These are phyloP conservation scores for Phylloboletellus chloephorus DNA, from an alignment of 1,284 basidiomycete species.

Conservation along the genomic window DNA sequence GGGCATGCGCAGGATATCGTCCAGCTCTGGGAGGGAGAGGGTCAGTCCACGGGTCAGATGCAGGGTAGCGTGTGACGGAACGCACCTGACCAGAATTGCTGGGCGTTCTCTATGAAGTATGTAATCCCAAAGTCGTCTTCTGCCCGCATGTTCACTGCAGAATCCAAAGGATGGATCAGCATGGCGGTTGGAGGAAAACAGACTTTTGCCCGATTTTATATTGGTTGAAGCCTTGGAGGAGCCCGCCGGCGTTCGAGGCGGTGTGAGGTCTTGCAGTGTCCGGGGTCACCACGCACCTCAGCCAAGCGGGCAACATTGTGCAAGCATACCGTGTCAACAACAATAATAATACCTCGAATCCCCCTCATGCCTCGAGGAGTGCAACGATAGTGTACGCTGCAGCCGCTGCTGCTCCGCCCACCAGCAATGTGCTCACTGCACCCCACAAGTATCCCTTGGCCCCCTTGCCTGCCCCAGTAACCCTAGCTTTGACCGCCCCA, in stretches of 20 bases:
- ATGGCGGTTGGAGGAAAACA: background rate
- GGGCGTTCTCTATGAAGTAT: conserved; percentile 74
- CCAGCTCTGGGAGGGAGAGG: conserved; percentile 56
- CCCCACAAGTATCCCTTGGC: conserved; percentile 69
- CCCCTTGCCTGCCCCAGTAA: conserved; percentile 73
- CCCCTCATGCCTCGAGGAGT: conserved; percentile 49
- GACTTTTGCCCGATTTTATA: too few species aligned
- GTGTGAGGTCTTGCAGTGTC: conserved; percentile 15
- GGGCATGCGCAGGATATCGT: conserved; percentile 70
- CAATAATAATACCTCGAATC: background rate
- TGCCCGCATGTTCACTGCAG: conserved; percentile 20
- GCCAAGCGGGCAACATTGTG: too few species aligned
- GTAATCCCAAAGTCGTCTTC: conserved; percentile 55
- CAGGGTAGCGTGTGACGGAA: conserved; percentile 16
- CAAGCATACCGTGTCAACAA: background rate
- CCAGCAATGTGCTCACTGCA: conserved; percentile 83
- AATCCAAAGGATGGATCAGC: conserved; percentile 17
- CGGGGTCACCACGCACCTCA: conserved; percentile 21
- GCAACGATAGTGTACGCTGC: conserved; percentile 86
- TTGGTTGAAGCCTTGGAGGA: too few species aligned
- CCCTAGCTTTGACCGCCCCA: conserved; percentile 83
- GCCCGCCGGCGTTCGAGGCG: too few species aligned
- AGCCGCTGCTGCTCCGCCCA: conserved; percentile 86
- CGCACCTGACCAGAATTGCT: conserved; percentile 84
- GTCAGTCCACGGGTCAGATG: conserved; percentile 1